Evolutionary conservation across 2,329 filamentous ascomycete species (phyloP), one percentile per base, ranked within the genome.

Genomic region (Fusarium nisikadoi): DNA sequence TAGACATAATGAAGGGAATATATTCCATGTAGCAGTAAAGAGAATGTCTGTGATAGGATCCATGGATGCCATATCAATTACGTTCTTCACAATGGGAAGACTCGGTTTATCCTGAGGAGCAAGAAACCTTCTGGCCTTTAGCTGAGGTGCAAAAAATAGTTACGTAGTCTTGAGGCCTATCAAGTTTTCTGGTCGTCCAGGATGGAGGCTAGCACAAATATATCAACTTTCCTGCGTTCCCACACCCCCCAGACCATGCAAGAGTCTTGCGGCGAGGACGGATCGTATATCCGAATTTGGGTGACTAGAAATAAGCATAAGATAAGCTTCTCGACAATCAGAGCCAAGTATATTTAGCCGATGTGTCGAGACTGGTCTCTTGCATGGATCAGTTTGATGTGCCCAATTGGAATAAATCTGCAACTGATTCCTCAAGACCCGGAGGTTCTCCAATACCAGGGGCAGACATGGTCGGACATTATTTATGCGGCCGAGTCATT

Each of bases 301-400:
- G 31, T 31, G 54, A 23, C 43, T n/a, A 50, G 41, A 59, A 59
- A 45, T 50, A 68, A 69, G 66, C 43, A 70, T 46, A 42, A 54
- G 59, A 49, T 70, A 65, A 70, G 66, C 68, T 66, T 65, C 58
- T 52, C 55, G 36, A 23, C 39, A 29, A 47, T 35, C 39, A 45
- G 31, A 45, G 47, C 52, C 45, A 38, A 47, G 29, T 36, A 38
- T 36, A 29, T 59, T 65, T 57, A 65, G 16, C 54, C 60, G 49
- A 58, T 43, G 36, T 23, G 35, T 47, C 58, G 45, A 35, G 43
- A 47, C 38, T 50, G 38, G 54, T 49, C 49, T 49, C 41, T 45
- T 35, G 19, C 27, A 33, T 16, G 29, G 31, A n/a, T 23, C 38
- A 29, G 31, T 42, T 36, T 16, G 8, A 38, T 42, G 43, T n/a